Conservation (phyloP, 345 rosid species). For the Heritiera littoralis region DNA sequence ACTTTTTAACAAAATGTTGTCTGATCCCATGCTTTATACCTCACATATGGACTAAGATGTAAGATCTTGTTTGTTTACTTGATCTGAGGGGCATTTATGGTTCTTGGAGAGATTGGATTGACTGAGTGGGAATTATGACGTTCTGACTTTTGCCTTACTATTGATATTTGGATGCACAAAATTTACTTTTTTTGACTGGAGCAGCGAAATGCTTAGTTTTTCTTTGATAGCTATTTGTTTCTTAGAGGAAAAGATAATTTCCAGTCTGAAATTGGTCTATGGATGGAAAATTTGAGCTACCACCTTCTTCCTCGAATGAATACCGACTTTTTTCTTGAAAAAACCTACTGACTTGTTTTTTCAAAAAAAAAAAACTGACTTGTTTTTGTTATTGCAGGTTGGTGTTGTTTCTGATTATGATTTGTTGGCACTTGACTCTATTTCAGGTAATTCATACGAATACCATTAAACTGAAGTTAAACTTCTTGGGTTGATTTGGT, state of each 20-base stretch:
- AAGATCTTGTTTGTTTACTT: neutral
- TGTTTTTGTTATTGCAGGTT: conserved; percentile 53
- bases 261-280: neutral
- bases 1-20: neutral
- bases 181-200: neutral
- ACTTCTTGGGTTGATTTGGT: neutral
- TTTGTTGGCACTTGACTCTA: conserved; percentile 76
- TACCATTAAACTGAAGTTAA: neutral
- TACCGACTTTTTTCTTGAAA: no score
- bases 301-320: neutral
- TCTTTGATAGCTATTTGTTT: neutral
- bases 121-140: neutral
- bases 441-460: conserved; percentile 61
- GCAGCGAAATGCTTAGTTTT: neutral
- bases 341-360: no score
- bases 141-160: neutral
- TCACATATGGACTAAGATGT: neutral
- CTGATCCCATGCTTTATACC: neutral
- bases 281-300: neutral
- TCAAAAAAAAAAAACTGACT: neutral
- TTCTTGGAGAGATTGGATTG: neutral
- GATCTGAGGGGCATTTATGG: neutral
- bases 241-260: neutral
- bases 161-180: neutral
- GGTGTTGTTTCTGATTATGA: conserved; percentile 99